Base-by-base conservation (phyloP, 352 stramenopile genomes). In the Phytophthora cryptogea region DNA sequence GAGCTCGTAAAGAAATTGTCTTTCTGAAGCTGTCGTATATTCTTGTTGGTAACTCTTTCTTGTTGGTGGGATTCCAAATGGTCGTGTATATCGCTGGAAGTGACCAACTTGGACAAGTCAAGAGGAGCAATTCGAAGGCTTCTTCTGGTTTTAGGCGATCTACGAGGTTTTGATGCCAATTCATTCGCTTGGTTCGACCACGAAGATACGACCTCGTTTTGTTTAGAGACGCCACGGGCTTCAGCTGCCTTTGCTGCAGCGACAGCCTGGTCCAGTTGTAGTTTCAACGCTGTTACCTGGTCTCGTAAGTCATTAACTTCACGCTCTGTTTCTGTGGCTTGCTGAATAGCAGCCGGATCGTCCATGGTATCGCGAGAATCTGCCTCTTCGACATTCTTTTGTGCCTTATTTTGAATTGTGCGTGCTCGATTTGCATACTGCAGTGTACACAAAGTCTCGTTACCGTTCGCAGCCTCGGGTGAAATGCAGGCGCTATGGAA, bases 321-420 rank as follows among this genome's bases (percentile, higher is more conserved):
- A 30, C 81, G 44, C 11, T 86, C 62, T 8, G 41, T 79, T 27
- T 74, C 51, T 5, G 64, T 68, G 9, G 46, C 54, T n/a, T 60
- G 39, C 17, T 31, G 16, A 36, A 47, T 13, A 7, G 20, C 49
- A 11, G 16, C 1, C 11, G 43, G 20, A 2, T 51, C 50, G 14
- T 52, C 41, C 6, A 17, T 33, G 4, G 46, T 27, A 45, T 52
- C 59, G 10, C 46, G 41, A 32, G 32, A 14, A 13, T 54, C 33
- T 35, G 53, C 54, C 5, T 62, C 67, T 47, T 90, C 68, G 7
- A 86, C 47, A 48, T 88, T 89, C 47, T 87, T 86, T 30, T 80
- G 69, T 0, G 70, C 77, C 46, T 90, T 90, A 69, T 92, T 94
- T 42, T 91, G 78, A 47, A 92, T 92, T 49, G 79, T 87, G 1